phyloP scores from a whole-genome alignment of 2,329 filamentous ascomycete genomes.

The Setomelanomma holmii region DNA sequence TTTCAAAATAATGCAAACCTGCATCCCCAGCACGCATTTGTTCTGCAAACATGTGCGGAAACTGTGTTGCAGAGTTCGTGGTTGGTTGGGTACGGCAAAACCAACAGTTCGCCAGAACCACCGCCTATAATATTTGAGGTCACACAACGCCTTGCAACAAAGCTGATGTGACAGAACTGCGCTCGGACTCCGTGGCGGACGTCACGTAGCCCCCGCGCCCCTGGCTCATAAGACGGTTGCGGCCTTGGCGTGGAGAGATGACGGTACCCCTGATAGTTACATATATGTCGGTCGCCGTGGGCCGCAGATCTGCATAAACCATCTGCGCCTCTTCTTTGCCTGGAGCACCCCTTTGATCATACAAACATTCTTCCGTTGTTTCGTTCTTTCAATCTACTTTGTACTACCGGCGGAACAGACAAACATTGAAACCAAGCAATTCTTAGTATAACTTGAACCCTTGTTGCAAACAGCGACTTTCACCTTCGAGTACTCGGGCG shows the following conservation, averaged over 20 bases:
- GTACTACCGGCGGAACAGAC: constrained; percentile 10
- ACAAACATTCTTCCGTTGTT: constrained; percentile 25
- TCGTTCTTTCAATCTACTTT: constrained; percentile 9
- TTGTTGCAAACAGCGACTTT: not conserved
- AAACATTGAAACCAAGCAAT: not conserved
- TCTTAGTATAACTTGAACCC: constrained; percentile 9
- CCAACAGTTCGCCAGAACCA: constrained; percentile 8
- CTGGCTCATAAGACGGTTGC: constrained; percentile 17
- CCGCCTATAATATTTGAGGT: constrained; percentile 13
- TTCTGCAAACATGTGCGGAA: constrained; percentile 12
- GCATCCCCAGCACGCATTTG: constrained; percentile 4
- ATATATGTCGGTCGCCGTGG: constrained; percentile 25
- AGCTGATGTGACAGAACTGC: constrained; percentile 10
- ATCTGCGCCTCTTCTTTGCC: constrained; percentile 21
- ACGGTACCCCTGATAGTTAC: constrained; percentile 28
- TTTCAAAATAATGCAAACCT: constrained; percentile 25
- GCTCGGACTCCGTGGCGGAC: constrained; percentile 23
- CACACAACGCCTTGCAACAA: constrained; percentile 19
- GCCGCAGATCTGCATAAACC: constrained; percentile 29
- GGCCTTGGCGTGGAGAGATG: constrained; percentile 22
- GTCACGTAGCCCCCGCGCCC: constrained; percentile 24
- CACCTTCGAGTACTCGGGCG: constrained; percentile 2
- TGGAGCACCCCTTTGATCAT: constrained; percentile 21
- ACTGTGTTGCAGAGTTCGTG: constrained; percentile 6
- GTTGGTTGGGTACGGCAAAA: constrained; percentile 14